Conservation (phyloP, 805 yeast species). For the Candida adriatica region DNA sequence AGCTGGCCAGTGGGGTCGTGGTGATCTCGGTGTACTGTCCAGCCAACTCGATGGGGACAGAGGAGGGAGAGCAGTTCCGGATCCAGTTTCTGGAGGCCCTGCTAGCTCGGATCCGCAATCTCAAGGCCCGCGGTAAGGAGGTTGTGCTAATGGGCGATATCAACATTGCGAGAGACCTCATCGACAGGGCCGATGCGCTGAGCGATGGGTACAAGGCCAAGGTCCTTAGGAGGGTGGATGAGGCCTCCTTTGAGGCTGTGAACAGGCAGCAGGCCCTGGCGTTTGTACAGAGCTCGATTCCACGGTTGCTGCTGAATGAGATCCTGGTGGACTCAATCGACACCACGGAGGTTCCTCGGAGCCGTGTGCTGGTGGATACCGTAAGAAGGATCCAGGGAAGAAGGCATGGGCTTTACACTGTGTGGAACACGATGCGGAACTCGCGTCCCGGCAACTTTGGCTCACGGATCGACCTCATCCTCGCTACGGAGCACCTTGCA, state of each 20-base stretch:
- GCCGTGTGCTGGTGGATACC: constrained; percentile 49
- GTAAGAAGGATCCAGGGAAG: constrained; percentile 52
- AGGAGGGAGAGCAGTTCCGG: constrained; percentile 56
- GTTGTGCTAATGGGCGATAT: constrained; percentile 87
- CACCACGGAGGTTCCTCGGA: constrained; percentile 25
- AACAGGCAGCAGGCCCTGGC: constrained; percentile 25
- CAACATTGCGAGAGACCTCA: constrained; percentile 71
- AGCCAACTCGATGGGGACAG: constrained; percentile 73
- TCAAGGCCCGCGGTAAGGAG: constrained; percentile 51
- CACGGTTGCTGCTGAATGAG: constrained; percentile 40
- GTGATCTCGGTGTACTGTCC: constrained; percentile 78
- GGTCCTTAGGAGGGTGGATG: constrained; percentile 22
- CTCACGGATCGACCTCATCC: constrained; percentile 76
- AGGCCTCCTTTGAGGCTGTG: constrained; percentile 28
- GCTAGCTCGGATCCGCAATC: constrained; percentile 52
- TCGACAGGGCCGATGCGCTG: constrained; percentile 74
- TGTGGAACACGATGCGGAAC: constrained; percentile 81
- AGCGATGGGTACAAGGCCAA: constrained; percentile 36
- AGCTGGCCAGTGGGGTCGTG: constrained; percentile 55
- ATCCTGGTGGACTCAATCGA: constrained; percentile 31
- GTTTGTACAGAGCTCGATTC: constrained; percentile 35
- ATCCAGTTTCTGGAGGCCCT: constrained; percentile 50
- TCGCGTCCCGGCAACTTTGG: constrained; percentile 81
- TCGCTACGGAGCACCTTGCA: constrained; percentile 38
- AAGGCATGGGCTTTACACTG: constrained; percentile 67